Evolutionary conservation across 768 basidiomycete genomes (phyloP).

Genomic region (Boletus patriciae): DNA sequence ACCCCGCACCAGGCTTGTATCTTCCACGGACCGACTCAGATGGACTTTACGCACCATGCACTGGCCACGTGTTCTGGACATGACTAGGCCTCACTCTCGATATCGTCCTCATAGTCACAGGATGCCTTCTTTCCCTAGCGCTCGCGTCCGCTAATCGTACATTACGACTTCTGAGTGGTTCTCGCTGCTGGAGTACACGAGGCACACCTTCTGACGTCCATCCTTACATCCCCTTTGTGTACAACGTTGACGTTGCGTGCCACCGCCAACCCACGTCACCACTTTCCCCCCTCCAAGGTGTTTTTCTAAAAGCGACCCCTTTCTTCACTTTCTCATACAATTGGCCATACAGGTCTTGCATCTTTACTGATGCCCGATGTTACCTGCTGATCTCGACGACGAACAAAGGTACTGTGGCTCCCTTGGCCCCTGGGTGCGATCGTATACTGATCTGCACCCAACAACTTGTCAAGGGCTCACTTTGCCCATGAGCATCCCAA

Average conservation of each 20-base stretch:
- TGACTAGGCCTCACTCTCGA: constrained; percentile 11
- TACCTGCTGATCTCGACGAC: constrained; percentile 29
- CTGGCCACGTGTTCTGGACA: constrained; percentile 27
- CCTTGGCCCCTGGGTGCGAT: neutral
- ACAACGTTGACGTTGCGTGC: constrained; percentile 4
- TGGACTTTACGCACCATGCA: constrained; percentile 18
- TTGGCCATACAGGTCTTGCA: constrained; percentile 2
- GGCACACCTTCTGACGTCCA: constrained; percentile 15
- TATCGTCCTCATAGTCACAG: constrained; percentile 12
- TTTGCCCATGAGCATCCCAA: constrained; percentile 30
- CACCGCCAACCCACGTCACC: neutral
- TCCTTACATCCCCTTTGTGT: constrained; percentile 5
- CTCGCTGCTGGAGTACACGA: constrained; percentile 30
- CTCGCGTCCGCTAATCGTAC: constrained; percentile 10
- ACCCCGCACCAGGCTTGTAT: constrained; percentile 8
- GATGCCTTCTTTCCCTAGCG: constrained; percentile 11
- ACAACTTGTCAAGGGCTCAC: constrained; percentile 16
- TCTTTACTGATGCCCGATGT: constrained; percentile 26
- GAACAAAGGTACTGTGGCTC: constrained; percentile 26
- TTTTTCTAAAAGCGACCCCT: neutral
- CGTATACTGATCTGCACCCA: neutral
- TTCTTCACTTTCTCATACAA: neutral
- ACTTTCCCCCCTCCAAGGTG: constrained; percentile 4
- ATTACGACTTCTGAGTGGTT: constrained; percentile 19
- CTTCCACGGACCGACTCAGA: constrained; percentile 18